Evolutionary conservation across 257 asterid species (phyloP).

Genomic region (Solanum verrucosum): DNA sequence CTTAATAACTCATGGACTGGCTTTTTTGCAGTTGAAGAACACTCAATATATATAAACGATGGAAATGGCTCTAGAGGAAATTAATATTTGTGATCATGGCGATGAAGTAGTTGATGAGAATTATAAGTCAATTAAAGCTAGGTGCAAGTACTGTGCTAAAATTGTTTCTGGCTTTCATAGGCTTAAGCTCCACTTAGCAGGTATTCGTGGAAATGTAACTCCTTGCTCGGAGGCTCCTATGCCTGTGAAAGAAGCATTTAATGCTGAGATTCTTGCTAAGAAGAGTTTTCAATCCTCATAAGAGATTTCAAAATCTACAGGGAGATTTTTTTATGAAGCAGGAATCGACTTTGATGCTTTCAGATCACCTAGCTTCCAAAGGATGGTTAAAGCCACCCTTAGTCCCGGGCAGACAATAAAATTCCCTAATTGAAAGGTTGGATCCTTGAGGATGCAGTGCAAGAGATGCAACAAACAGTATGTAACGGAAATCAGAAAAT

Average conservation of each 20-base stretch:
- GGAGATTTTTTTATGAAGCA: slow-evolving; percentile 40
- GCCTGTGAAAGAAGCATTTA: slow-evolving; percentile 2
- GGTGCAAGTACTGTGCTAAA: slow-evolving; percentile 11
- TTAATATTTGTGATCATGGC: background rate
- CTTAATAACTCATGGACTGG: background rate
- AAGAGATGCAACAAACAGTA: slow-evolving; percentile 21
- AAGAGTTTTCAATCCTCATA: background rate
- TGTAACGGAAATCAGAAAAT: slow-evolving; percentile 16
- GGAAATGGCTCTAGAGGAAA: background rate
- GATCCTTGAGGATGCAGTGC: slow-evolving; percentile 30
- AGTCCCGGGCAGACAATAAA: background rate
- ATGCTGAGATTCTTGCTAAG: slow-evolving; percentile 12
- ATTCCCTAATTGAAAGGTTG: slow-evolving; percentile 50
- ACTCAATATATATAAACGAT: background rate
- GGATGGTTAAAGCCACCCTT: slow-evolving; percentile 20
- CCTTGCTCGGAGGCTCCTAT: slow-evolving; percentile 8
- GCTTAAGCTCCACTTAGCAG: slow-evolving; percentile 18
- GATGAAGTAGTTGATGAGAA: background rate
- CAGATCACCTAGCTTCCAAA: slow-evolving; percentile 29
- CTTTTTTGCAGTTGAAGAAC: background rate
- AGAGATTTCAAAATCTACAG: slow-evolving; percentile 18
- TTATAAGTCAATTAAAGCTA: background rate
- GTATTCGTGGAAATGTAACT: slow-evolving; percentile 9
- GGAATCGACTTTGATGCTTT: slow-evolving; percentile 26
- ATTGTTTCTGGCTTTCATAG: slow-evolving; percentile 2